A percentile compares a stretch with the other conserved stretches of the same genome.
phyloP scores from a whole-genome alignment of 2,329 filamentous ascomycete genomes.

The Pseudonectria foliicola region DNA sequence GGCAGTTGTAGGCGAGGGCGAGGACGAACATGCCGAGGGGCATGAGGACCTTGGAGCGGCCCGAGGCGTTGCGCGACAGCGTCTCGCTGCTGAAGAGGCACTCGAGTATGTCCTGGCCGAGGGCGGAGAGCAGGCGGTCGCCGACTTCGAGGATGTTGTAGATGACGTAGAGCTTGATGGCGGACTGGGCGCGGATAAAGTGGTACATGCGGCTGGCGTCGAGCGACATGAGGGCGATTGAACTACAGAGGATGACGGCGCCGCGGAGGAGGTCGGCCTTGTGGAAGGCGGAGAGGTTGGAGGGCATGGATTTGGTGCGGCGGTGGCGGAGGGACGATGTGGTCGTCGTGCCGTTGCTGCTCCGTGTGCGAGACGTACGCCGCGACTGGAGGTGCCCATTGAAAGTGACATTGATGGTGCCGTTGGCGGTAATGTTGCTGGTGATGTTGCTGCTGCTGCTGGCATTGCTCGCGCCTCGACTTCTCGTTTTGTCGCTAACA shows the following conservation, averaged over 20 bases:
- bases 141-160: conserved; percentile 95
- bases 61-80: conserved; percentile 77
- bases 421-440: conserved; percentile 6
- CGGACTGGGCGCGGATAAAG: conserved; percentile 89
- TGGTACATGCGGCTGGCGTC: conserved; percentile 98
- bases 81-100: conserved; percentile 92
- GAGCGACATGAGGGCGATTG: conserved; percentile 76
- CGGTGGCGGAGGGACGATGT: conserved; percentile 50
- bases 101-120: conserved; percentile 94
- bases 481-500: conserved; percentile 34
- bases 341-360: conserved; percentile 21
- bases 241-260: conserved; percentile 78
- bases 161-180: conserved; percentile 97
- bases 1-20: conserved; percentile 77
- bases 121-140: conserved; percentile 80
- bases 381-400: conserved; percentile 1
- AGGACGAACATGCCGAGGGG: conserved; percentile 89
- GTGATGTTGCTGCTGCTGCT: conserved; percentile 9
- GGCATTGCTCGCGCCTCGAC: conserved; percentile 24
- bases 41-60: conserved; percentile 82
- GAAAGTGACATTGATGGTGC: conserved; percentile 2
- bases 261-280: conserved; percentile 95
- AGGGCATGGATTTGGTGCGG: conserved; percentile 77
- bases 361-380: conserved; percentile 3
- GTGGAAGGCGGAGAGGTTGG: conserved; percentile 75